Percentiles rank a stretch among this genome's conserved stretches.
These are phyloP conservation scores for Alternaria rosae DNA, from an alignment of 2,329 filamentous ascomycete genomes.

Conservation along the genomic window DNA sequence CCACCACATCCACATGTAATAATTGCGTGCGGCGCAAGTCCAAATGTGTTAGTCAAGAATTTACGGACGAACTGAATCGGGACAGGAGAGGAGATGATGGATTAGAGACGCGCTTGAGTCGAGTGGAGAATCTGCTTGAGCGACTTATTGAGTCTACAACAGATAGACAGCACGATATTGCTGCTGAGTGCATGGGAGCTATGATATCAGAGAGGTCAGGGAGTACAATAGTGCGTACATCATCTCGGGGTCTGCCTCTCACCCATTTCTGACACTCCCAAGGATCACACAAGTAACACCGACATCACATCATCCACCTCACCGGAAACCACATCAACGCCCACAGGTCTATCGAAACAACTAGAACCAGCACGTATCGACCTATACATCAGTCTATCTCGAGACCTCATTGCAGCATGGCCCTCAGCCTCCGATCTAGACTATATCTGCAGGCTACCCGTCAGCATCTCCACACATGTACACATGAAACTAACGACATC, in stretches of 20 bases:
- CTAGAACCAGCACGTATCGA: background rate
- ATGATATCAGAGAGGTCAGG: background rate
- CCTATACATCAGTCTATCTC: slow-evolving; percentile 28
- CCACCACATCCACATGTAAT: slow-evolving; percentile 17
- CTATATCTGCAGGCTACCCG: slow-evolving; percentile 43
- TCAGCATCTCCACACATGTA: slow-evolving; percentile 43
- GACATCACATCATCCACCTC: background rate
- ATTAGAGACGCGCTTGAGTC: background rate
- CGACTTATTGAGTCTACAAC: slow-evolving; percentile 7
- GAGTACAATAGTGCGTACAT: background rate
- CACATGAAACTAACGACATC: slow-evolving; percentile 46
- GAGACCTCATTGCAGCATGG: slow-evolving; percentile 49
- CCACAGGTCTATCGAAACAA: background rate
- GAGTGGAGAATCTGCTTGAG: slow-evolving; percentile 12
- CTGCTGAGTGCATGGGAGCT: background rate
- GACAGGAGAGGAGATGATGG: background rate
- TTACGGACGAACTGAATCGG: slow-evolving; percentile 9
- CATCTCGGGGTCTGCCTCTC: background rate
- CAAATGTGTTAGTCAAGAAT: slow-evolving; percentile 34
- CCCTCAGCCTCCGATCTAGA: slow-evolving; percentile 51
- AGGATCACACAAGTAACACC: background rate
- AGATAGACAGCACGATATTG: background rate
- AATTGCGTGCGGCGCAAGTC: slow-evolving; percentile 23
- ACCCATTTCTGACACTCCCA: background rate
- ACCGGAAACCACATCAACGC: background rate